Evolutionary conservation across 306 rosid species (phyloP).

Genomic region (Trichosanthes truncata): DNA sequence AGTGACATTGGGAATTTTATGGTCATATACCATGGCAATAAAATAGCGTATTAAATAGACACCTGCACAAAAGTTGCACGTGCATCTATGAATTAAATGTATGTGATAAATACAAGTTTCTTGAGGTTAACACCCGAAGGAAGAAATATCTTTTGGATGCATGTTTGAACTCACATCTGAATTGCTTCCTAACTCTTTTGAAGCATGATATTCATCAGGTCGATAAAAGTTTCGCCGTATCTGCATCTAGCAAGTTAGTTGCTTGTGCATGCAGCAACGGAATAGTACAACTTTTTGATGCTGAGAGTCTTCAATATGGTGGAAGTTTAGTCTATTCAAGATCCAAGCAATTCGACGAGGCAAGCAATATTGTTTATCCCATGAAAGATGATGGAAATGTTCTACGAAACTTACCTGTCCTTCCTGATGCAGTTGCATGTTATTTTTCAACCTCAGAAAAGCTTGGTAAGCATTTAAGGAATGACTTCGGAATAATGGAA

Average conservation of each 20-base stretch:
- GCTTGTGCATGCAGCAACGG: conserved; percentile 80
- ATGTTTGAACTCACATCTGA: not conserved
- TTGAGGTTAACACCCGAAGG: not conserved
- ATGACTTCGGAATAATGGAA: not conserved
- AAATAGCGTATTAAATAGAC: not conserved
- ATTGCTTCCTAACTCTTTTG: conserved; percentile 11
- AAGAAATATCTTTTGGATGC: not conserved
- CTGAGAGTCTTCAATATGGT: conserved; percentile 34
- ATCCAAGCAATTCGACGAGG: conserved; percentile 26
- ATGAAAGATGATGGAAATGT: conserved; percentile 25
- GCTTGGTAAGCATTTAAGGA: conserved; percentile 45
- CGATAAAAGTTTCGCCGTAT: conserved; percentile 49
- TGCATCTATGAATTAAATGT: not conserved
- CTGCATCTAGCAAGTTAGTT: conserved; percentile 44
- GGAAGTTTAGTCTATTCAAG: conserved; percentile 48
- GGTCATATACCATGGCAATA: not conserved
- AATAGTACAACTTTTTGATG: conserved; percentile 39
- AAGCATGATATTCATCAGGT: conserved; percentile 38
- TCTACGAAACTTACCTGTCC: conserved; percentile 22
- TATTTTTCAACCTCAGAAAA: conserved; percentile 55
- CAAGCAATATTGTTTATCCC: conserved; percentile 16
- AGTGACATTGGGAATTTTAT: not conserved
- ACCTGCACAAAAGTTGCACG: not conserved
- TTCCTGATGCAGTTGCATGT: conserved; percentile 76
- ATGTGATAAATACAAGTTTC: not conserved